These are phyloP conservation scores for Coleophoma crateriformis DNA, from an alignment of 2,329 filamentous ascomycete genomes.

Conservation along the genomic window DNA sequence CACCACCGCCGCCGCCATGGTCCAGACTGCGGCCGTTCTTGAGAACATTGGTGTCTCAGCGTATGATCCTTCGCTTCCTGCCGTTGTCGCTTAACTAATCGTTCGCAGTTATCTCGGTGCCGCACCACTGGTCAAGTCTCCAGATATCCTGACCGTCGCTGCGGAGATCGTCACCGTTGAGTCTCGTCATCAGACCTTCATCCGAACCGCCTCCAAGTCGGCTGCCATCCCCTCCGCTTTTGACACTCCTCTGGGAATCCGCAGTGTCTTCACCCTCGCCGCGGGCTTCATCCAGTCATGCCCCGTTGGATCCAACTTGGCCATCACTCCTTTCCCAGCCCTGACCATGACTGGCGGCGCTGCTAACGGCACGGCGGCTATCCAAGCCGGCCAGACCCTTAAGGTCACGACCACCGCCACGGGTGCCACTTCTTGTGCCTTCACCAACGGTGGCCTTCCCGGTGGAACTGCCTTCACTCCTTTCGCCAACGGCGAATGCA, in stretches of 20 bases:
- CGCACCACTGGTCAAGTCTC: conserved; percentile 56
- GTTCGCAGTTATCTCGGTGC: conserved; percentile 52
- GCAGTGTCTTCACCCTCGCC: conserved; percentile 68
- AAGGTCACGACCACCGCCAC: conserved; percentile 46
- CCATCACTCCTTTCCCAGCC: conserved; percentile 57
- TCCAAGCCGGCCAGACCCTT: conserved; percentile 35
- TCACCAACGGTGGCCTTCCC: conserved; percentile 53
- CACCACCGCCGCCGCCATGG: conserved; percentile 60
- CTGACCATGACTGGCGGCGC: conserved; percentile 43
- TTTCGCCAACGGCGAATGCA: conserved; percentile 51
- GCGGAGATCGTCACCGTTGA: conserved; percentile 69
- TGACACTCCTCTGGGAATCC: conserved; percentile 62
- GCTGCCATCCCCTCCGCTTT: conserved; percentile 63
- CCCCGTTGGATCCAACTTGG: conserved; percentile 58
- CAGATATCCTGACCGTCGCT: conserved; percentile 58
- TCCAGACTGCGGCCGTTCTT: conserved; percentile 63
- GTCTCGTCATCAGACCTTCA: conserved; percentile 67
- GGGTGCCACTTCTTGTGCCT: conserved; percentile 57
- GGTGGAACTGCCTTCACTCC: conserved; percentile 55
- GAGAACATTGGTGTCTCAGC: conserved; percentile 72
- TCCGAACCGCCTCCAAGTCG: conserved; percentile 53
- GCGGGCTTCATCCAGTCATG: conserved; percentile 68
- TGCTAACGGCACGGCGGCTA: conserved; percentile 30
- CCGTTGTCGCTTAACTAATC: conserved; percentile 2
- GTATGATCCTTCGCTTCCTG: conserved; percentile 30